Evolutionary conservation across 2,329 filamentous ascomycete genomes (phyloP).

Genomic region (Fusarium xylarioides): DNA sequence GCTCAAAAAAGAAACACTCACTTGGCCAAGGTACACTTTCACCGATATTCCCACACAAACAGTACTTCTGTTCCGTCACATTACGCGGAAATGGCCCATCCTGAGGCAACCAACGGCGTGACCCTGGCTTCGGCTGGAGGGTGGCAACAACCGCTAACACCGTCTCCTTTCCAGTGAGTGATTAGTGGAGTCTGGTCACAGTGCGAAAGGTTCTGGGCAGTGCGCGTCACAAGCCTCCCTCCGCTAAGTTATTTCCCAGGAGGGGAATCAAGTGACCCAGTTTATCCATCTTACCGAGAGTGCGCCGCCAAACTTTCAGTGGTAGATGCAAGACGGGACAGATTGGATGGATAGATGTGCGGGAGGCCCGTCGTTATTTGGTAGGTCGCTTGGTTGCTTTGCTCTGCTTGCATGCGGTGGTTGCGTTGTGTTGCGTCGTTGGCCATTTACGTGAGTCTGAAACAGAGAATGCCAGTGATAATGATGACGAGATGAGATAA

Average conservation of each 20-base stretch:
- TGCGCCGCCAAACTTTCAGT: slow-evolving; percentile 39
- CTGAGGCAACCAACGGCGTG: slow-evolving; percentile 43
- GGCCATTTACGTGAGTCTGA: slow-evolving; percentile 27
- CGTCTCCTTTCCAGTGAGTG: slow-evolving; percentile 36
- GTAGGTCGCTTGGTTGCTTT: neutral
- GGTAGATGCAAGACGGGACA: neutral
- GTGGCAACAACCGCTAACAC: slow-evolving; percentile 40
- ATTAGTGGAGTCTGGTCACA: slow-evolving; percentile 33
- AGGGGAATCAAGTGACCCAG: slow-evolving; percentile 34
- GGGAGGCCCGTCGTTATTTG: slow-evolving; percentile 13
- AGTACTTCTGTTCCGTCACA: slow-evolving; percentile 24
- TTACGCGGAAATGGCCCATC: slow-evolving; percentile 31
- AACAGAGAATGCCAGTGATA: slow-evolving; percentile 23
- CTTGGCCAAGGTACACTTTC: slow-evolving; percentile 31
- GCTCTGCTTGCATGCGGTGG: slow-evolving; percentile 1
- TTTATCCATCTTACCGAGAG: slow-evolving; percentile 41
- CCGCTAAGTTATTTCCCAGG: slow-evolving; percentile 20
- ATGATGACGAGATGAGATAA: slow-evolving; percentile 40
- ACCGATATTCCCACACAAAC: slow-evolving; percentile 6
- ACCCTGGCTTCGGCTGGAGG: slow-evolving; percentile 28
- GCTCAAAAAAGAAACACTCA: slow-evolving; percentile 16
- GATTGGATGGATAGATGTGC: slow-evolving; percentile 11
- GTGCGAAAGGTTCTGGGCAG: slow-evolving; percentile 13
- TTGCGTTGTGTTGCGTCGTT: slow-evolving; percentile 15
- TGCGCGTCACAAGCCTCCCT: slow-evolving; percentile 25